phyloP scores from a whole-genome alignment of 2,329 filamentous ascomycete genomes.

The Cercospora zeina region DNA sequence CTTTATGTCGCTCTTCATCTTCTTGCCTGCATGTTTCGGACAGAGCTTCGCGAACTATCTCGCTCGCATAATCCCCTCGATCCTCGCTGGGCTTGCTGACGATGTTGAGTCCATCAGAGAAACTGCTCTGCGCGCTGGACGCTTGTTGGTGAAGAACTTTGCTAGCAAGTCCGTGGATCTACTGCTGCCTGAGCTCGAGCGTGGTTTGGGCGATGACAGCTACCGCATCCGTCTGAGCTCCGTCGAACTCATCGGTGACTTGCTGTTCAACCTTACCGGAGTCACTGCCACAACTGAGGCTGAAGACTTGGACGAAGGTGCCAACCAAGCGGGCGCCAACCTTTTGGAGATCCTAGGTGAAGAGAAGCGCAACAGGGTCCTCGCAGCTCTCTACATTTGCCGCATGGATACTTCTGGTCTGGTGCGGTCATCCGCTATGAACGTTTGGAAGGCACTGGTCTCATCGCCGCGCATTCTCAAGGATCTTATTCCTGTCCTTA shows the following conservation, averaged over 20 bases:
- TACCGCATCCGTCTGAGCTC: conserved; percentile 98
- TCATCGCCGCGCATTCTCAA: conserved; percentile 89
- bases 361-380: conserved; percentile 93
- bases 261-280: conserved; percentile 96
- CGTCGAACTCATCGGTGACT: conserved; percentile 92
- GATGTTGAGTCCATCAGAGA: conserved; percentile 96
- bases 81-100: conserved; percentile 89
- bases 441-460: conserved; percentile 96
- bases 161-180: conserved; percentile 92
- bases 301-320: conserved; percentile 77
- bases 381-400: conserved; percentile 97
- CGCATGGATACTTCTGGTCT: conserved; percentile 92
- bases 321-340: conserved; percentile 86
- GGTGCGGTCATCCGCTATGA: conserved; percentile 84
- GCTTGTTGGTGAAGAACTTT: conserved; percentile 97
- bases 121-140: conserved; percentile 89
- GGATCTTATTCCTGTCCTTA: conserved; percentile 91
- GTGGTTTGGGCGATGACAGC: conserved; percentile 94
- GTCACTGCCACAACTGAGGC: conserved; percentile 76
- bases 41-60: conserved; percentile 98
- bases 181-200: conserved; percentile 88
- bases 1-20: conserved; percentile 99
- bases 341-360: conserved; percentile 90
- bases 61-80: conserved; percentile 90
- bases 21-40: conserved; percentile 96